Conservation (phyloP, 1,284 basidiomycete genomes). For the Boletus nobilissimus region DNA sequence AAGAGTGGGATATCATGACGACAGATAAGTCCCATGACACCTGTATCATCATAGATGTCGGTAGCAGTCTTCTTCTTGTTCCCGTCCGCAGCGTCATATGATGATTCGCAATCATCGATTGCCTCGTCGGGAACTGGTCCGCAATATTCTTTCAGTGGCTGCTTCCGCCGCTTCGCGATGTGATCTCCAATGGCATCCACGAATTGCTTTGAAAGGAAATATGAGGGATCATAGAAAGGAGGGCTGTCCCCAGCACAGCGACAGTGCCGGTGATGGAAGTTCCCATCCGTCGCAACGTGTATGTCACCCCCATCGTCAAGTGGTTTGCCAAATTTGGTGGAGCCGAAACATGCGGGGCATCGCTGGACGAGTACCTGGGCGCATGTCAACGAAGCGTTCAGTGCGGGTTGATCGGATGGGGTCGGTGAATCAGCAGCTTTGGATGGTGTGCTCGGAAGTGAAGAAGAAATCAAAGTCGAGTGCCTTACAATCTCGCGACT, state of each 20-base stretch:
- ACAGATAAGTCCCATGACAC: not conserved
- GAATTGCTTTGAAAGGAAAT: conserved; percentile 15
- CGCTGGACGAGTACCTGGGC: conserved; percentile 1
- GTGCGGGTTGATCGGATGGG: no score
- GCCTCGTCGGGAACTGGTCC: not conserved
- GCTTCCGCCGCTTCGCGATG: not conserved
- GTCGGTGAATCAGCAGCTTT: no score
- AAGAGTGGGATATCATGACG: conserved; percentile 4
- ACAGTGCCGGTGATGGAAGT: conserved; percentile 8
- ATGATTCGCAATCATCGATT: conserved; percentile 1
- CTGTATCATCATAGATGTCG: conserved; percentile 1
- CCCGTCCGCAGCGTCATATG: not conserved
- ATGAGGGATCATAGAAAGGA: not conserved
- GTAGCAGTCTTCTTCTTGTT: conserved; percentile 1
- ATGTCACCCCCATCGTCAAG: not conserved
- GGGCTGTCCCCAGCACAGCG: conserved; percentile 5
- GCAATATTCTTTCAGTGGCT: not conserved
- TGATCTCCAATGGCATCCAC: not conserved
- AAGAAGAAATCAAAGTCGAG: no score
- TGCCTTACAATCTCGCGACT: no score
- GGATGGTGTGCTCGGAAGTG: no score
- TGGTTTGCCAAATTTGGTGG: not conserved
- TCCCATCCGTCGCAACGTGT: not conserved
- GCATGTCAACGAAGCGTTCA: no score
- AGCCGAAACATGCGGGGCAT: conserved; percentile 7